Conservation (phyloP, 2,329 filamentous ascomycete species). For the Fusarium globosum region DNA sequence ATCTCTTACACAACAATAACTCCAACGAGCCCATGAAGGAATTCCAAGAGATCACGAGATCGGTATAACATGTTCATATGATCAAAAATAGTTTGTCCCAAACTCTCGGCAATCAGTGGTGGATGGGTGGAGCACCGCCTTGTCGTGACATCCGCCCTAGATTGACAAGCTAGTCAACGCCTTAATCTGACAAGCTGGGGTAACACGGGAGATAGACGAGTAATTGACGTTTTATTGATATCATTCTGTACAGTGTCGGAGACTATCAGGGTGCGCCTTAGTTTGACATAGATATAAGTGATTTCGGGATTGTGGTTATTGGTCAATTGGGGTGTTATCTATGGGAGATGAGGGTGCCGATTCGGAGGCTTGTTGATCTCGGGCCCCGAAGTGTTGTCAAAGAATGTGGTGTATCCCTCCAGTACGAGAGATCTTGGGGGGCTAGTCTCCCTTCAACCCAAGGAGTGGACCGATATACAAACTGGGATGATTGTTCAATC, state of each 20-base stretch:
- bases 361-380: neutral
- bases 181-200: constrained; percentile 36
- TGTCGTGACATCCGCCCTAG: constrained; percentile 38
- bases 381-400: neutral
- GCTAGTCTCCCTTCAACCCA: neutral
- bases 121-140: constrained; percentile 35
- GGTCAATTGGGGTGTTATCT: constrained; percentile 9
- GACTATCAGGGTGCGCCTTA: constrained; percentile 3
- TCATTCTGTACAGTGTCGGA: neutral
- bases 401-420: neutral
- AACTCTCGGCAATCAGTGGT: constrained; percentile 1
- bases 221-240: neutral
- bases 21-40: neutral
- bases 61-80: constrained; percentile 6
- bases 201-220: constrained; percentile 3
- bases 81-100: neutral
- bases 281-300: constrained; percentile 1
- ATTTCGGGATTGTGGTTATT: neutral
- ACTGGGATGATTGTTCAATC: accelerated
- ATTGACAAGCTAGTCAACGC: constrained; percentile 31
- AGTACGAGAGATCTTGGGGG: neutral
- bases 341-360: neutral
- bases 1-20: neutral
- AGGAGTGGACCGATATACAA: neutral
- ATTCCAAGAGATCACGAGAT: constrained; percentile 3